These are phyloP conservation scores for Sonneratia alba DNA, from an alignment of 345 rosid species.

Conservation along the genomic window DNA sequence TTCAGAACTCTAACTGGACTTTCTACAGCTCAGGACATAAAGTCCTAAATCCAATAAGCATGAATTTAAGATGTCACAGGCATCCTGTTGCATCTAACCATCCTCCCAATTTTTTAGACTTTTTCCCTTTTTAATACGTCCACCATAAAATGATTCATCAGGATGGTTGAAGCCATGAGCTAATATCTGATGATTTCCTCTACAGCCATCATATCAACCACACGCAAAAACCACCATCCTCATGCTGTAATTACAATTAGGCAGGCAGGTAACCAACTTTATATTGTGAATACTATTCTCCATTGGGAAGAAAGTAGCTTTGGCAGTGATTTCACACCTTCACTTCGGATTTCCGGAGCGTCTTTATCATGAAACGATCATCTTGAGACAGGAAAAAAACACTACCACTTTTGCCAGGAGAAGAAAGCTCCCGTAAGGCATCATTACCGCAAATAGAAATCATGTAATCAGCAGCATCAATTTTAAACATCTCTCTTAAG, in stretches of 20 bases:
- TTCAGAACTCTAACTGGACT: background rate
- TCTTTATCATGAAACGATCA: slow-evolving; percentile 97
- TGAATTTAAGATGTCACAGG: background rate
- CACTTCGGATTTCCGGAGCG: slow-evolving; percentile 93
- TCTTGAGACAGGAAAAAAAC: slow-evolving; percentile 94
- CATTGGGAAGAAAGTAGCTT: background rate
- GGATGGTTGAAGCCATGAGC: background rate
- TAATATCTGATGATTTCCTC: background rate
- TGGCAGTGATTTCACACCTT: slow-evolving; percentile 46
- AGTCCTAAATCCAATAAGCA: background rate
- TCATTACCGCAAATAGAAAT: slow-evolving; percentile 98
- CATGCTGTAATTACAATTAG: background rate
- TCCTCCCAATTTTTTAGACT: background rate
- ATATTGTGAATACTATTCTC: background rate
- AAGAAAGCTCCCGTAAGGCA: slow-evolving; percentile 93
- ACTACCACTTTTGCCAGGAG: slow-evolving; percentile 98
- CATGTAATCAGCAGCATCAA: slow-evolving; percentile 98
- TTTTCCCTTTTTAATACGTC: background rate
- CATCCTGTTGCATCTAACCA: background rate
- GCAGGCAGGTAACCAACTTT: background rate
- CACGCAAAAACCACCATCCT: background rate
- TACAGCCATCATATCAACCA: background rate
- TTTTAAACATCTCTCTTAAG: slow-evolving; percentile 96
- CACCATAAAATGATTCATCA: background rate
- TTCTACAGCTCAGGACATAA: background rate